Evolutionary conservation across 164 flowering plant species (phyloP).

Genomic region (Nymphaea colorata): DNA sequence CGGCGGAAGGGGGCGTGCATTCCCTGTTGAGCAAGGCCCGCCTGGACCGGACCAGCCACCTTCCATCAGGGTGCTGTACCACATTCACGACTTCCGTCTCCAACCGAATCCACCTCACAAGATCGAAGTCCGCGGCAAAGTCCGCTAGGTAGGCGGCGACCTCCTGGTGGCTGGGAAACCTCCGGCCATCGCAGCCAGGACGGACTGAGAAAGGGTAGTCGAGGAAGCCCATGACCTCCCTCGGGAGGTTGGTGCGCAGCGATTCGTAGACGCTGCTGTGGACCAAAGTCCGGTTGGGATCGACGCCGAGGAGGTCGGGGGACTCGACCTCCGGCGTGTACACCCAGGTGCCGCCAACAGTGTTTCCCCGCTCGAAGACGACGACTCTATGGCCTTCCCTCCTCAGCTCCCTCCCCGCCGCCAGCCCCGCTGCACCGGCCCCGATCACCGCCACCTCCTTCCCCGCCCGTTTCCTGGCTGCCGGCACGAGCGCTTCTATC

Average conservation of each 20-base stretch:
- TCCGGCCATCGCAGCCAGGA: constrained; percentile 36
- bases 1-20: background rate
- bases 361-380: constrained; percentile 41
- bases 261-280: constrained; percentile 67
- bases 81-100: constrained; percentile 55
- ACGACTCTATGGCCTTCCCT: constrained; percentile 65
- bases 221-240: constrained; percentile 65
- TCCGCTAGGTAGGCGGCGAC: constrained; percentile 50
- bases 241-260: constrained; percentile 79
- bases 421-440: constrained; percentile 73
- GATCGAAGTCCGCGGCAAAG: constrained; percentile 38
- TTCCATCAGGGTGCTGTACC: constrained; percentile 30
- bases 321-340: constrained; percentile 43
- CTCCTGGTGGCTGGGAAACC: constrained; percentile 69
- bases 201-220: constrained; percentile 52
- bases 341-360: constrained; percentile 72
- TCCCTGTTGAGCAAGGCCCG: constrained; percentile 3
- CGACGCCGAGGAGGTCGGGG: constrained; percentile 40
- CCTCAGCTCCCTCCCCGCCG: constrained; percentile 62
- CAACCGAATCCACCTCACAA: constrained; percentile 46
- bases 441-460: constrained; percentile 73
- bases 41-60: constrained; percentile 45
- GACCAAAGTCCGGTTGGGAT: constrained; percentile 41
- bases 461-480: constrained; percentile 1
- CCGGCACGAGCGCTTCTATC: too few relatives aligned